Evolutionary conservation across 495 filamentous ascomycete species (phyloP).

Genomic region (Hypoxylon intermedium): DNA sequence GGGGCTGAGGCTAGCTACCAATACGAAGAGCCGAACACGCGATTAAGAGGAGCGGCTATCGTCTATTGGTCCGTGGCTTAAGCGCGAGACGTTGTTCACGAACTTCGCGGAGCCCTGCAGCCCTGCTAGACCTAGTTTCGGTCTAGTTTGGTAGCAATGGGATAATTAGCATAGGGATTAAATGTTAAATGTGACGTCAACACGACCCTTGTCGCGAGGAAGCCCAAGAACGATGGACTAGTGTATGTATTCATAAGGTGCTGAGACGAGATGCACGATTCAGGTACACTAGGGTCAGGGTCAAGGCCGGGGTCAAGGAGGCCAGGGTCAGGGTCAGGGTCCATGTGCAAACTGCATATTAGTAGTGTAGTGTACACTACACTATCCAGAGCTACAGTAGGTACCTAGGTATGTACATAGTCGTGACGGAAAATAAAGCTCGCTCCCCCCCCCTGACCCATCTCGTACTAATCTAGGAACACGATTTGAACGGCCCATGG

Average conservation of each 20-base stretch:
- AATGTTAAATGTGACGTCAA: slow-evolving; percentile 38
- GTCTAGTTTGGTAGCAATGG: too few species aligned
- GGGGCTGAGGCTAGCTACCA: slow-evolving; percentile 28
- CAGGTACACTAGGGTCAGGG: slow-evolving; percentile 25
- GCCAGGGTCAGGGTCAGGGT: too few species aligned
- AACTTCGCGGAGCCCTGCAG: background rate
- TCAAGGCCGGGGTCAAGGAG: background rate
- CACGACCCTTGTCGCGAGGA: background rate
- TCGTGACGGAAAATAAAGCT: slow-evolving; percentile 14
- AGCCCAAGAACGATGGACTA: slow-evolving; percentile 1
- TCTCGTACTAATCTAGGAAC: slow-evolving; percentile 30
- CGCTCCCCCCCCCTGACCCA: slow-evolving; percentile 13
- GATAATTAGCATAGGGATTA: too few species aligned
- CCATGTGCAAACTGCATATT: too few species aligned
- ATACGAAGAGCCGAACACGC: slow-evolving; percentile 34
- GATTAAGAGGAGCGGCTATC: slow-evolving; percentile 4
- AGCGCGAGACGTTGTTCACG: slow-evolving; percentile 28
- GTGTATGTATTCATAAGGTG: slow-evolving; percentile 10
- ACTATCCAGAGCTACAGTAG: too few species aligned
- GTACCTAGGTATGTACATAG: background rate
- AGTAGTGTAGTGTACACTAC: too few species aligned
- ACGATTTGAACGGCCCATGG: slow-evolving; percentile 20
- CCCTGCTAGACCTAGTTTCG: background rate
- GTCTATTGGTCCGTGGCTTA: slow-evolving; percentile 30
- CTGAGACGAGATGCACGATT: slow-evolving; percentile 24